Percentiles rank a stretch among this genome's conserved stretches.
Conservation (phyloP, 345 rosid species). For the Dipteronia sinensis region DNA sequence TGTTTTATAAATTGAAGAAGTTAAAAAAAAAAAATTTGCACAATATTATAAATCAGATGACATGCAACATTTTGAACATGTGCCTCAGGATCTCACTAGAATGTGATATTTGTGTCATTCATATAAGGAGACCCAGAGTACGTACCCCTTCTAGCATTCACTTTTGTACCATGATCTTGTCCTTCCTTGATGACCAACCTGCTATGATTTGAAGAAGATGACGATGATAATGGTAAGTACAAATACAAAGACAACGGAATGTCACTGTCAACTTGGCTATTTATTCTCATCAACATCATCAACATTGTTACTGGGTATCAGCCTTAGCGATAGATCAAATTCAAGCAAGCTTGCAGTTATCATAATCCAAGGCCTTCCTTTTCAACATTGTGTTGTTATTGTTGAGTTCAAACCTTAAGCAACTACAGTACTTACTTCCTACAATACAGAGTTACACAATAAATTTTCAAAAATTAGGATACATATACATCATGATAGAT, state of each 20-base stretch:
- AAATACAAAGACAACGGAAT: conserved; percentile 50
- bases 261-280: conserved; percentile 36
- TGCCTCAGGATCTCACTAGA: conserved; percentile 96
- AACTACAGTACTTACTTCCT: too few species aligned
- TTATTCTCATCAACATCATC: conserved; percentile 15
- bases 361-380: conserved; percentile 34
- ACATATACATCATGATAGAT: too few species aligned
- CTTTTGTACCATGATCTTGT: conserved; percentile 21
- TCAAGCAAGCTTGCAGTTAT: conserved; percentile 33
- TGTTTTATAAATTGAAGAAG: too few species aligned
- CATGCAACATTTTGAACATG: conserved; percentile 41
- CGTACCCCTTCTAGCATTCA: conserved; percentile 54
- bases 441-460: too few species aligned
- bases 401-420: conserved; percentile 18
- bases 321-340: conserved; percentile 54
- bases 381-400: conserved; percentile 22
- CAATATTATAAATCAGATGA: conserved; percentile 7
- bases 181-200: conserved; percentile 38
- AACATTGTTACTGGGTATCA: conserved; percentile 21
- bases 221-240: conserved; percentile 34
- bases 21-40: not conserved
- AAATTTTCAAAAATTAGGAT: too few species aligned
- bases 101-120: conserved; percentile 54
- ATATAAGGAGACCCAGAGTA: conserved; percentile 95
- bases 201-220: conserved; percentile 43